phyloP scores from a whole-genome alignment of 129 eudicot species.

The Helianthus tuberosus region DNA sequence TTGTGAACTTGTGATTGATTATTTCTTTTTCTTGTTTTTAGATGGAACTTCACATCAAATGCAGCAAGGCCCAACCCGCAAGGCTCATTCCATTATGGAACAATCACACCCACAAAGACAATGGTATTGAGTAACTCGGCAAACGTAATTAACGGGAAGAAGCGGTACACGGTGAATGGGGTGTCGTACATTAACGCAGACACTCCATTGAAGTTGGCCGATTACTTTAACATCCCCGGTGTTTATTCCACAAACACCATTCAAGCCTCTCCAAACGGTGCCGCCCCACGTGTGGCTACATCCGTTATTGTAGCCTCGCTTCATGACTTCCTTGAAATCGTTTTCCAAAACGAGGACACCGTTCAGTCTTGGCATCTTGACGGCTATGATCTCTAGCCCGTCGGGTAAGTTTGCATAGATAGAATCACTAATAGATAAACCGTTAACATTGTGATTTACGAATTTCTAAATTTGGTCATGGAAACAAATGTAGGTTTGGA shows the following conservation, averaged over 20 bases:
- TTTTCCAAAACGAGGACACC: slow-evolving; percentile 77
- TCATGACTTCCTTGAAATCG: slow-evolving; percentile 80
- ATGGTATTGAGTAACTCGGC: slow-evolving; percentile 70
- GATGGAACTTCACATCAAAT: slow-evolving; percentile 93
- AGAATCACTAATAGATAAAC: background rate
- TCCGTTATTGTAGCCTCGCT: slow-evolving; percentile 58
- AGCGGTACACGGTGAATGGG: slow-evolving; percentile 79
- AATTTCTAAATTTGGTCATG: slow-evolving; percentile 19
- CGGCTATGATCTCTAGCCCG: slow-evolving; percentile 95
- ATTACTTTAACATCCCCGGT: slow-evolving; percentile 85
- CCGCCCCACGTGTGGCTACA: slow-evolving; percentile 50
- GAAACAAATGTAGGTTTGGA: slow-evolving; percentile 59
- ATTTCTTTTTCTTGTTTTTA: slow-evolving; percentile 17
- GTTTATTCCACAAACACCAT: slow-evolving; percentile 62
- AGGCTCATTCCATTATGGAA: slow-evolving; percentile 92
- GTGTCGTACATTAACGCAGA: slow-evolving; percentile 74
- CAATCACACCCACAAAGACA: slow-evolving; percentile 57
- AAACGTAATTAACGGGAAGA: slow-evolving; percentile 66
- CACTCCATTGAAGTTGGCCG: slow-evolving; percentile 94
- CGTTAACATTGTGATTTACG: background rate
- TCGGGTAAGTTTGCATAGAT: slow-evolving; percentile 56
- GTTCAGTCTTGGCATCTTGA: slow-evolving; percentile 97
- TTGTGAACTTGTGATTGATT: no score
- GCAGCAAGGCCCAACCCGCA: slow-evolving; percentile 99
- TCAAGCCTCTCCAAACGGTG: slow-evolving; percentile 59